phyloP scores from a whole-genome alignment of 2,329 filamentous ascomycete species.

The Cladobotryum protrusum region DNA sequence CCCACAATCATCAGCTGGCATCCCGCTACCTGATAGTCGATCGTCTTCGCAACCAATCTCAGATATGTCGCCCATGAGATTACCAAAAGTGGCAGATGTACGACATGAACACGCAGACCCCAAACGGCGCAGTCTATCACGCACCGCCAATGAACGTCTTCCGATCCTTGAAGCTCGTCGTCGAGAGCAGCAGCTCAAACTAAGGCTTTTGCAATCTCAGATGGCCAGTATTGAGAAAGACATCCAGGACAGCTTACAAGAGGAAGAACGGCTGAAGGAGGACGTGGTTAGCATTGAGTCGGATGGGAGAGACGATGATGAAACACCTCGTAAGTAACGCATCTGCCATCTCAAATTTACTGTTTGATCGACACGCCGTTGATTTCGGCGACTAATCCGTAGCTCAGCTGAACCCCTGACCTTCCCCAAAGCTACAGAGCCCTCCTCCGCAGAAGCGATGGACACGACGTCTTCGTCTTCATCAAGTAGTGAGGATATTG shows the following conservation, averaged over 20 bases:
- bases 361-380: background rate
- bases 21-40: background rate
- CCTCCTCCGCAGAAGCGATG: slow-evolving; percentile 4
- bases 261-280: slow-evolving; percentile 27
- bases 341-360: background rate
- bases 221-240: slow-evolving; percentile 44
- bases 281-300: slow-evolving; percentile 18
- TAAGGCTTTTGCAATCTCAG: slow-evolving; percentile 42
- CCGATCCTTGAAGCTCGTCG: slow-evolving; percentile 31
- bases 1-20: background rate
- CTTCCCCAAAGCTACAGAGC: background rate
- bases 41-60: slow-evolving; percentile 9
- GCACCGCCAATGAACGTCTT: slow-evolving; percentile 31
- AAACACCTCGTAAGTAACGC: slow-evolving; percentile 11
- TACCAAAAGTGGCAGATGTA: slow-evolving; percentile 13
- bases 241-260: slow-evolving; percentile 31
- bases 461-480: slow-evolving; percentile 7
- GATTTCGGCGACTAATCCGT: background rate
- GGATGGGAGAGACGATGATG: slow-evolving; percentile 12
- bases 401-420: background rate
- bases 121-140: slow-evolving; percentile 23
- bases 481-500: background rate
- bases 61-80: slow-evolving; percentile 3
- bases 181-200: slow-evolving; percentile 36
- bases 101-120: slow-evolving; percentile 9